A percentile compares a stretch with the other conserved stretches of the same genome.
These are phyloP conservation scores for Endocalyx cinctus DNA, from an alignment of 2,329 filamentous ascomycete genomes.

Conservation along the genomic window DNA sequence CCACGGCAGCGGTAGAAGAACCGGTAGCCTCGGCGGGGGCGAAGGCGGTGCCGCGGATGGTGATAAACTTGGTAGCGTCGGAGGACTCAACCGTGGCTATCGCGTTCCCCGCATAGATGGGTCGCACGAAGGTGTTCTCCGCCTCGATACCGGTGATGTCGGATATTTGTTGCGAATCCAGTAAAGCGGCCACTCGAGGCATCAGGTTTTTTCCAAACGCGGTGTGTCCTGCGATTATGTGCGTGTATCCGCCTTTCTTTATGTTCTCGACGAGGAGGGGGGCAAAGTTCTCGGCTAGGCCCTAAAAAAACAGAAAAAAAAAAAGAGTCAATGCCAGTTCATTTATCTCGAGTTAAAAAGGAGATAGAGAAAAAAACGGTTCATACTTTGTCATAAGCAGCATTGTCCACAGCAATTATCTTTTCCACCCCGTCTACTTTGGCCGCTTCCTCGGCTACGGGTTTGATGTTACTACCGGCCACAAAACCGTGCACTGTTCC, in stretches of 20 bases:
- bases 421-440: conserved; percentile 91
- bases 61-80: conserved; percentile 82
- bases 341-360: too few relatives aligned
- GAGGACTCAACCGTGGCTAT: conserved; percentile 92
- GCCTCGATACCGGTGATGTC: conserved; percentile 83
- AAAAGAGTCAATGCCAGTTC: too few relatives aligned
- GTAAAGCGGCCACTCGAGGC: conserved; percentile 82
- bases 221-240: conserved; percentile 85
- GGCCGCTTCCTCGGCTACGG: conserved; percentile 74
- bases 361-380: too few relatives aligned
- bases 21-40: conserved; percentile 65
- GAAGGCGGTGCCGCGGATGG: conserved; percentile 90
- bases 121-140: conserved; percentile 92
- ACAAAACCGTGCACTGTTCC: conserved; percentile 83
- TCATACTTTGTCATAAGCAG: conserved; percentile 81
- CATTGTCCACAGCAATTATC: conserved; percentile 83
- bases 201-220: conserved; percentile 95
- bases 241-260: conserved; percentile 90
- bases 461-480: conserved; percentile 73
- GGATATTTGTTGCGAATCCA: conserved; percentile 90
- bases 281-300: conserved; percentile 91
- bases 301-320: too few relatives aligned
- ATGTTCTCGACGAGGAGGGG: conserved; percentile 92
- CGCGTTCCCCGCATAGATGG: conserved; percentile 96
- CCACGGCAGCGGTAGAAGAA: conserved; percentile 70